phyloP scores from a whole-genome alignment of 495 filamentous ascomycete species.

The Achaetomiella virescens region DNA sequence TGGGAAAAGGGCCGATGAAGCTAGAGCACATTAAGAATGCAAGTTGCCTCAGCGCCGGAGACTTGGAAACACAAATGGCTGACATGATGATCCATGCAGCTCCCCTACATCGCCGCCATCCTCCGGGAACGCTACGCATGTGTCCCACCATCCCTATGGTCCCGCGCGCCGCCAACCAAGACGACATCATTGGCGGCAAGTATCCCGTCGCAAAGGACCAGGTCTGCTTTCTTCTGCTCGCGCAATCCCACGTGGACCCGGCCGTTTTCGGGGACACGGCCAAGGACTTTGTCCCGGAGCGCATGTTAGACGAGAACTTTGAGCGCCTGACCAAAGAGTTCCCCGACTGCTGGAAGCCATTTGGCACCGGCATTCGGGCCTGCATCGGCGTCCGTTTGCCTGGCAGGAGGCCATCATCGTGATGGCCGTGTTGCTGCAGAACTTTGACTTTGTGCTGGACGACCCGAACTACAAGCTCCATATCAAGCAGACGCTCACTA shows the following conservation, averaged over 20 bases:
- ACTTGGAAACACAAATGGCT: not conserved
- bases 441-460: slow-evolving; percentile 53
- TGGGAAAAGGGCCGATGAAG: slow-evolving; percentile 57
- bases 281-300: slow-evolving; percentile 53
- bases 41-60: not conserved
- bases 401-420: slow-evolving; percentile 56
- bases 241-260: slow-evolving; percentile 47
- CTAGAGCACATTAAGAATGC: slow-evolving; percentile 63
- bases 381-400: slow-evolving; percentile 54
- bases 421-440: slow-evolving; percentile 53
- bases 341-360: slow-evolving; percentile 52
- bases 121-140: slow-evolving; percentile 68
- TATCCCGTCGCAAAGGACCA: slow-evolving; percentile 57
- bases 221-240: slow-evolving; percentile 45
- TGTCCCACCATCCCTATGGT: slow-evolving; percentile 58
- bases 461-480: slow-evolving; percentile 58
- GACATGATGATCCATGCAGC: slow-evolving; percentile 2
- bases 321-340: slow-evolving; percentile 44
- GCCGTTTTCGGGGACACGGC: slow-evolving; percentile 49
- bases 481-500: slow-evolving; percentile 65
- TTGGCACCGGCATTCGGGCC: slow-evolving; percentile 49
- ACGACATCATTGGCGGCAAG: slow-evolving; percentile 57
- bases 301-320: slow-evolving; percentile 59
- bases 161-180: slow-evolving; percentile 31
- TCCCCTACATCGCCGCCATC: slow-evolving; percentile 46